Evolutionary conservation across 2,329 filamentous ascomycete genomes (phyloP).

Genomic region (Pestalotiopsis sp.): DNA sequence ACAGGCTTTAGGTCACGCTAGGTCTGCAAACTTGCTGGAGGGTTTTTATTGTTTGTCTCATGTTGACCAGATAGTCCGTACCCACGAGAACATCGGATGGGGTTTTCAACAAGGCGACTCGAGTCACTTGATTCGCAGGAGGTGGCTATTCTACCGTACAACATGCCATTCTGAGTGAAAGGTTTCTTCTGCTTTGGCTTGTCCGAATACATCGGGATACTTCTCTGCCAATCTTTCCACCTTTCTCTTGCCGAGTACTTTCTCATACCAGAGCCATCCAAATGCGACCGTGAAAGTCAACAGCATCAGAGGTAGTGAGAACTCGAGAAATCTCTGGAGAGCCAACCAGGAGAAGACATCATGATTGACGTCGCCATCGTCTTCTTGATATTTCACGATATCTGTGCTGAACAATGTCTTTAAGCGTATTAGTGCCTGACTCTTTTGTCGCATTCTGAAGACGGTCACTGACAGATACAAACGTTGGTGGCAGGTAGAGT

Average conservation of each 20-base stretch:
- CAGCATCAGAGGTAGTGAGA: not conserved
- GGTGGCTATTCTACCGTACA: no score
- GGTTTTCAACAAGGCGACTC: no score
- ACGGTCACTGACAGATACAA: slow-evolving; percentile 1
- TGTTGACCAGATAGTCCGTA: no score
- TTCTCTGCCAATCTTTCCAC: not conserved
- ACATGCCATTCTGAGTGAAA: no score
- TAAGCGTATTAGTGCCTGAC: no score
- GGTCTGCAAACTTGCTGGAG: no score
- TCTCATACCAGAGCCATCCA: not conserved
- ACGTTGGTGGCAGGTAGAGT: slow-evolving; percentile 2
- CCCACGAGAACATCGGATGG: no score
- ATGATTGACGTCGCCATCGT: not conserved
- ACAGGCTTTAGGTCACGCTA: no score
- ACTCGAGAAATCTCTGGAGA: not conserved
- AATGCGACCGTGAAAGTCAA: not conserved
- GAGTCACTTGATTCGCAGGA: no score
- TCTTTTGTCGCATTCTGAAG: no score
- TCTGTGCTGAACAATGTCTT: slow-evolving; percentile 8
- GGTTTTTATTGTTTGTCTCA: no score
- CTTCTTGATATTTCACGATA: slow-evolving; percentile 6
- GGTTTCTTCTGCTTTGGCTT: not conserved
- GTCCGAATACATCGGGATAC: not conserved
- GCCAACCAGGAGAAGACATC: not conserved
- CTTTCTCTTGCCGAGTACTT: not conserved